Percentiles rank a stretch among this genome's conserved stretches.
phyloP scores from a whole-genome alignment of 208 protist species.

The Naegleria fowleri region DNA sequence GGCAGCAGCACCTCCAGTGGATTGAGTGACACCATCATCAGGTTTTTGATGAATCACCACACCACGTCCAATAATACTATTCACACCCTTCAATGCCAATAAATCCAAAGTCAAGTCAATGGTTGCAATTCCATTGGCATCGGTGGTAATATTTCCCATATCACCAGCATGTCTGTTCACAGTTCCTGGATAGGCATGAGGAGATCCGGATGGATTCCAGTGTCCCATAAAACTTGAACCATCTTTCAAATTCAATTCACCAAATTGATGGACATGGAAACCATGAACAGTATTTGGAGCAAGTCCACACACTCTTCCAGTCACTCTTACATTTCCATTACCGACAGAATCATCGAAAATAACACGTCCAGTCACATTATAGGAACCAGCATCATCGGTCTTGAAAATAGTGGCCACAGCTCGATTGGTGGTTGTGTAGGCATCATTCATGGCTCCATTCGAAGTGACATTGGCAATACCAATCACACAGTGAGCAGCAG shows the following conservation, averaged over 20 bases:
- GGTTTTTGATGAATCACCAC: neutral
- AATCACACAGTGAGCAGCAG: neutral
- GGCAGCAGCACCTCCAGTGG: neutral
- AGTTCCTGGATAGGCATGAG: neutral
- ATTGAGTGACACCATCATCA: neutral
- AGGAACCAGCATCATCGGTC: neutral
- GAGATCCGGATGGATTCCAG: neutral
- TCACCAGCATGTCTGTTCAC: neutral
- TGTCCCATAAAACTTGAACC: neutral
- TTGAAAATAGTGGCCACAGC: neutral
- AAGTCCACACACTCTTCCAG: neutral
- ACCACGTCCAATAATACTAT: neutral
- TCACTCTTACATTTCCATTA: neutral
- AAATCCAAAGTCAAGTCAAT: neutral
- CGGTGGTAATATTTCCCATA: slow-evolving; percentile 2
- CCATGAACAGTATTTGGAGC: neutral
- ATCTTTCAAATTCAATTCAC: neutral
- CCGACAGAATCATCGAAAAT: neutral
- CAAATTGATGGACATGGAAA: slow-evolving; percentile 10
- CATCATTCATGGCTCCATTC: neutral
- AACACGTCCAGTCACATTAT: neutral
- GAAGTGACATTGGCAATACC: neutral
- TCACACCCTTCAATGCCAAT: neutral
- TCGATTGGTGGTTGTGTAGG: neutral
- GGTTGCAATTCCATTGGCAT: neutral